Base-by-base conservation (phyloP, 192 early-diverging fungal species). In the Lunasporangiospora selenospora region DNA sequence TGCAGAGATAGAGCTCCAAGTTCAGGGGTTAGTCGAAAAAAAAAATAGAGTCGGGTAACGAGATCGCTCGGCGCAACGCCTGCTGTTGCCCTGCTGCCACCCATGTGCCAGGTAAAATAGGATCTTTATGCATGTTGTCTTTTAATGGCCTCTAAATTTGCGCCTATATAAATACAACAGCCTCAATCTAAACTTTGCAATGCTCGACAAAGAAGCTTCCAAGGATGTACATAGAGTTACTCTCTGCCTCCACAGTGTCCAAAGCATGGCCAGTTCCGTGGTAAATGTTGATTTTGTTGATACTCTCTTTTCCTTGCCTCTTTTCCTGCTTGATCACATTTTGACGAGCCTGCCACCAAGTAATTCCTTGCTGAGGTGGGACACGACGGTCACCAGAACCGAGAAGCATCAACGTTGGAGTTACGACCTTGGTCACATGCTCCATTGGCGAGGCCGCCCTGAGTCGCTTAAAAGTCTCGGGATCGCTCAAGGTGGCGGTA, bases 301-400 rank as follows among this genome's bases (percentile, higher is more conserved):
- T 59, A 23, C 45, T 58, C 21, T 19, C 58, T 53, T 19, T 47
- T 4, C 56, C 37, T 24, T 70, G 19, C 29, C 36, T 48, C 15
- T 53, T n/a, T 6, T 67, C 30, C 63, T 79, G 53, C 70, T 77
- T 23, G 69, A 77, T 63, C 63, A 76, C 37, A 63, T 75, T 62
- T 23, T 70, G 58, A 50, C 76, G 46, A 7, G 67, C 67, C 26
- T 78, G 69, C 67, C 67, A 78, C 76, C 76, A 78, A 2, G 57
- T 56, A 58, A 82, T 46, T 47, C 87, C 87, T 55, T 93, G 85
- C 29, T 75, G 67, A 8, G 84, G 85, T 29, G 92, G 92, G 26
- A 93, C 90, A 15, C 92, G 86, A 21, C 89, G 83, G 50, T 93
- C 92, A 11, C 67, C 62, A 0, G 79, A 64, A 6, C 92, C 92